phyloP scores from a whole-genome alignment of 352 stramenopile genomes.

The Globisporangium viniferum region DNA sequence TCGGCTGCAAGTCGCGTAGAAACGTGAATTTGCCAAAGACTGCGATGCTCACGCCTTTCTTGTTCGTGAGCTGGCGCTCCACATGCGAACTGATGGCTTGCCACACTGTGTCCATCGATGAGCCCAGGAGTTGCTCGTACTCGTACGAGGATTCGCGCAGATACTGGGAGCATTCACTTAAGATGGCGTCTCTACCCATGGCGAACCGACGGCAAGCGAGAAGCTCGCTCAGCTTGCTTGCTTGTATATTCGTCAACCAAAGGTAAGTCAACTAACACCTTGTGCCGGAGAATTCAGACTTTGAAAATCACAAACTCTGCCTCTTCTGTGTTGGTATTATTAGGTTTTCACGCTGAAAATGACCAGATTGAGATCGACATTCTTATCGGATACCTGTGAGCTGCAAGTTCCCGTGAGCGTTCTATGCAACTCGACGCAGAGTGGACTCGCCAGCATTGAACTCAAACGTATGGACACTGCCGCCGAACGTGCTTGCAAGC shows the following conservation, averaged over 20 bases:
- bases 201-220: neutral
- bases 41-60: conserved; percentile 38
- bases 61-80: conserved; percentile 34
- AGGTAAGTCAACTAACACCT: conserved; percentile 2
- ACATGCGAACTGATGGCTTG: conserved; percentile 30
- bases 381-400: neutral
- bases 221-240: neutral
- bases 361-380: neutral
- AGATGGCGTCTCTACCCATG: conserved; percentile 20
- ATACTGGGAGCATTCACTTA: conserved; percentile 47
- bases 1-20: conserved; percentile 31
- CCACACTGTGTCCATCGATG: conserved; percentile 47
- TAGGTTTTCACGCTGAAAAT: neutral
- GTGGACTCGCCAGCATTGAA: conserved; percentile 21
- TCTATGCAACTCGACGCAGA: conserved; percentile 9
- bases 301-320: neutral
- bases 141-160: conserved; percentile 48
- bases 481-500: conserved; percentile 58
- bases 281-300: neutral
- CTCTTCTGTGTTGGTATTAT: neutral
- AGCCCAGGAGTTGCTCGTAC: conserved; percentile 55
- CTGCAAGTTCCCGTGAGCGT: neutral
- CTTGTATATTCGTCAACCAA: conserved; percentile 7
- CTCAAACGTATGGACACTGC: conserved; percentile 40
- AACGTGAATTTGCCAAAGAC: conserved; percentile 61